Evolutionary conservation across 352 stramenopile species (phyloP), one percentile per base, ranked within the genome.

Genomic region (Aphanomyces invadans): DNA sequence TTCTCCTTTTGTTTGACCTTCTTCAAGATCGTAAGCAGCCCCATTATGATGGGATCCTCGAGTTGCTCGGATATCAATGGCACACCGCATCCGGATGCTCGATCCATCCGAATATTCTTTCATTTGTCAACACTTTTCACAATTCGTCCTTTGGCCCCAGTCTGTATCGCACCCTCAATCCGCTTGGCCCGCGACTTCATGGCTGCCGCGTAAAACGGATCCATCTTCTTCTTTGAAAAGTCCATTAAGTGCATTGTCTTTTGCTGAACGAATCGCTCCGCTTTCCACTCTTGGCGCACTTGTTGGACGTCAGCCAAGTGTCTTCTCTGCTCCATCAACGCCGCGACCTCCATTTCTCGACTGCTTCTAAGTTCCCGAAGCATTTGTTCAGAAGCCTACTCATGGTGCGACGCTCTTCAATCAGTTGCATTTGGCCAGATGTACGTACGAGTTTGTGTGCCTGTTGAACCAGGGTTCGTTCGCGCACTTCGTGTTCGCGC

Each of bases 1-100:
- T 98, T 98, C 75, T 99, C 97, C 76, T 99, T 99, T 75, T 98
- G 88, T 81, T 99, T 99, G 64, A 99, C 89, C 82, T 99, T 98
- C 77, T 96, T 95, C 60, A 98, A 79, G 74, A 97, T 96, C 71
- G 86, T 96, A 49, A 97, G 73, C 71, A 97, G 74, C 21, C 90
- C 90, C 90, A 97, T 97, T 2, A 62, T 31, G n/a, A 54, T 29
- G 11, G 10, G 21, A 54, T 29, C 10, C 17, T 28, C 45, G n/a
- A 29, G 9, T 32, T 9, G 17, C 5, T 42, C 19, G 23, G 2
- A 28, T 60, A 60, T 19, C 17, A 17, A 26, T n/a, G n/a, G n/a
- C n/a, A n/a, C n/a, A n/a, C n/a, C n/a, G n/a, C n/a, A n/a, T n/a
- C n/a, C n/a, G n/a, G n/a, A n/a, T n/a, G n/a, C n/a, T n/a, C n/a